phyloP scores from a whole-genome alignment of 352 stramenopile genomes.

The Globisporangium irregulare region DNA sequence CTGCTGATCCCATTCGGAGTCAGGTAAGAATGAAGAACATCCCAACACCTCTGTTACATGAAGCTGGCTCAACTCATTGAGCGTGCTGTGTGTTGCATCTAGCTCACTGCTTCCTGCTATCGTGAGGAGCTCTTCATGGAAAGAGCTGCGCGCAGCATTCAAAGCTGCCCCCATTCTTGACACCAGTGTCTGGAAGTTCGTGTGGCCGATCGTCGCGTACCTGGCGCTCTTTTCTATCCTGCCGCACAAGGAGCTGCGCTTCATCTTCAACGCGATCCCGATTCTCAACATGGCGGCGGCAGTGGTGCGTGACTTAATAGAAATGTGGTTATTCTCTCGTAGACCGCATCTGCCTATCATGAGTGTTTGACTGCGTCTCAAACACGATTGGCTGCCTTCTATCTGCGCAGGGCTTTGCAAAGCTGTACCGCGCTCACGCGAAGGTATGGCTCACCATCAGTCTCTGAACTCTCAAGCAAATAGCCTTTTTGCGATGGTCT shows the following conservation, averaged over 20 bases:
- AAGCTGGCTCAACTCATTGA: neutral
- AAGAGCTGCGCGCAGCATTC: constrained; percentile 34
- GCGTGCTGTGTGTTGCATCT: neutral
- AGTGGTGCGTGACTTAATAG: constrained; percentile 43
- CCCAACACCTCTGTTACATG: neutral
- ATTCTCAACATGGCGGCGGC: constrained; percentile 94
- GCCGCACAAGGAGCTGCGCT: constrained; percentile 98
- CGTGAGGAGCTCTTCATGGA: constrained; percentile 38
- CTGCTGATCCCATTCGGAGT: constrained; percentile 83
- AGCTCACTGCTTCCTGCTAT: constrained; percentile 48
- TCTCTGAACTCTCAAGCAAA: neutral
- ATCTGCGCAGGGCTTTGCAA: constrained; percentile 46
- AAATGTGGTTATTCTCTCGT: neutral
- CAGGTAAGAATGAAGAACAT: constrained; percentile 32
- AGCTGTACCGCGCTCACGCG: constrained; percentile 56
- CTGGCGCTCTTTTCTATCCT: constrained; percentile 94
- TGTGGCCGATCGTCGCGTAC: constrained; percentile 83
- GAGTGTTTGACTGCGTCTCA: neutral
- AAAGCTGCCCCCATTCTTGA: constrained; percentile 46
- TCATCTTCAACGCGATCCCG: constrained; percentile 97
- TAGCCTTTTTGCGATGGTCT: neutral
- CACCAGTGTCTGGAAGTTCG: constrained; percentile 44
- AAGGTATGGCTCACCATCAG: constrained; percentile 36
- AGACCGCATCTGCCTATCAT: too few relatives aligned
- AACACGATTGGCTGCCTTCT: neutral